These are phyloP conservation scores for Emericellopsis terricola DNA, from an alignment of 495 filamentous ascomycete genomes.

Conservation along the genomic window DNA sequence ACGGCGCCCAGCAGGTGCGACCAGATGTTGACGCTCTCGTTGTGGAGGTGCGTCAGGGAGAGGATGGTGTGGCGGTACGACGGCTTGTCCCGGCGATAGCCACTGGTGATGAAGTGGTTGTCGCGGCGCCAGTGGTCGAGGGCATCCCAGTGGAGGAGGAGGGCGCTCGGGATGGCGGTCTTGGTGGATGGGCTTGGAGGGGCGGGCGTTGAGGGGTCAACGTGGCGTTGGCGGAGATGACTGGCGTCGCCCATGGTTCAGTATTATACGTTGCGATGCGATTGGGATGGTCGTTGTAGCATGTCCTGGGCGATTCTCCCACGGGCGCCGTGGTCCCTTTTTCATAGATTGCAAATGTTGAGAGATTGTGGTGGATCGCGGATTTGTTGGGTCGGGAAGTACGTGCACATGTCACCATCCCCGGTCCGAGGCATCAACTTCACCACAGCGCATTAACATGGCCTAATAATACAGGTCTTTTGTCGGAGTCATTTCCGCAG, in stretches of 20 bases:
- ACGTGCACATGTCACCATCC: too few relatives aligned
- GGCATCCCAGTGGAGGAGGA: slow-evolving; percentile 15
- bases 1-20: slow-evolving; percentile 20
- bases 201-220: background rate
- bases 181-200: background rate
- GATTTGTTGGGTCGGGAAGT: too few relatives aligned
- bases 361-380: too few relatives aligned
- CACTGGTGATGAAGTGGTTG: slow-evolving; percentile 54
- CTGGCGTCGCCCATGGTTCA: background rate
- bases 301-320: too few relatives aligned
- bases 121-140: slow-evolving; percentile 16
- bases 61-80: slow-evolving; percentile 44
- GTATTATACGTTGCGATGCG: background rate
- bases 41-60: slow-evolving; percentile 38
- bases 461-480: too few relatives aligned
- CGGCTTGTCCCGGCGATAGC: slow-evolving; percentile 48
- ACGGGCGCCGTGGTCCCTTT: too few relatives aligned
- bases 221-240: slow-evolving; percentile 1
- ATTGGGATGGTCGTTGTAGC: too few relatives aligned
- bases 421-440: too few relatives aligned
- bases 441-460: too few relatives aligned
- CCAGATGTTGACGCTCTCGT: slow-evolving; percentile 28
- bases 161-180: slow-evolving; percentile 4
- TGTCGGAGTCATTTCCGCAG: too few relatives aligned
- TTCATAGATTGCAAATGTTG: too few relatives aligned